Percentiles rank a stretch among this genome's conserved stretches.
phyloP scores from a whole-genome alignment of 495 filamentous ascomycete species.

The Physcia stellaris region DNA sequence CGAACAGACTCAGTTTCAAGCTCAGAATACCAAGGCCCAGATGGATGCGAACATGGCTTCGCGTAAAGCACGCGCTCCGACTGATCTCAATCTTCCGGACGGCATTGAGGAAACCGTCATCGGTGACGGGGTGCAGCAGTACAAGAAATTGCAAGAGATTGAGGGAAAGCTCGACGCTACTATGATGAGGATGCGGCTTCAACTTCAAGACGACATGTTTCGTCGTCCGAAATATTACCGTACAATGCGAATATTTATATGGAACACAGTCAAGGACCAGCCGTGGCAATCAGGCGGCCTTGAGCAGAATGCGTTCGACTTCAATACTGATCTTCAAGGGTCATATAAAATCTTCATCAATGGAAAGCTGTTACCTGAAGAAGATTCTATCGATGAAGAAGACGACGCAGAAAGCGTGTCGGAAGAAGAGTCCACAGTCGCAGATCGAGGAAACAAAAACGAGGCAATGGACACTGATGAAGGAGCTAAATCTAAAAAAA shows the following conservation, averaged over 20 bases:
- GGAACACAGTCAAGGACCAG: conserved; percentile 89
- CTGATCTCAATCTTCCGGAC: conserved; percentile 87
- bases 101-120: conserved; percentile 68
- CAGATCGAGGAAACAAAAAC: too few species aligned
- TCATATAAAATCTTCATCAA: conserved; percentile 89
- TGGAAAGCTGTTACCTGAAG: conserved; percentile 71
- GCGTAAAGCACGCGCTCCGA: conserved; percentile 71
- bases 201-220: conserved; percentile 66
- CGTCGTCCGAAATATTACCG: conserved; percentile 71
- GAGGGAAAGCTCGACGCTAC: conserved; percentile 84
- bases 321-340: conserved; percentile 49
- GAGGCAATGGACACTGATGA: conserved; percentile 52
- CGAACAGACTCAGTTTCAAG: not conserved
- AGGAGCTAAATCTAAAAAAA: conserved; percentile 16
- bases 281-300: conserved; percentile 67
- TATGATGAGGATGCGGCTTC: conserved; percentile 88
- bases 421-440: conserved; percentile 20
- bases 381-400: conserved; percentile 46
- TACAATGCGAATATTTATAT: conserved; percentile 87
- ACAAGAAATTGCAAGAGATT: conserved; percentile 67
- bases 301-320: conserved; percentile 60
- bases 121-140: conserved; percentile 69
- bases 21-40: not conserved
- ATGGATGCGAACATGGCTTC: conserved; percentile 52
- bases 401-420: conserved; percentile 18